A percentile compares a stretch with the other conserved stretches of the same genome.
Conservation (phyloP, 2,329 filamentous ascomycete genomes). For the Bimuria novae-zelandiae region DNA sequence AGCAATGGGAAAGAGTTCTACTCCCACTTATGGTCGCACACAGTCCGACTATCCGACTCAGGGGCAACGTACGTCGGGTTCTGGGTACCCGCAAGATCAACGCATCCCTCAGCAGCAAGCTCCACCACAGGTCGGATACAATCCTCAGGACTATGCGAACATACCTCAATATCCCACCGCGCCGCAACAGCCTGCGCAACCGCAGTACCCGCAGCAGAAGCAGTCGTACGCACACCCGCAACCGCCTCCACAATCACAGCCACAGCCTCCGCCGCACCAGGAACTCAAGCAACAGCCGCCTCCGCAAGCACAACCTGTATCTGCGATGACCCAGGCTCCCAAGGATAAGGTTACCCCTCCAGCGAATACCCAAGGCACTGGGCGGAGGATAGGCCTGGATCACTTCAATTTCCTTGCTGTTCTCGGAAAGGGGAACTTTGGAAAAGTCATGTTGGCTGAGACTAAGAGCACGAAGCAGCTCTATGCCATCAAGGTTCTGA, state of each 20-base stretch:
- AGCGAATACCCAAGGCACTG: slow-evolving; percentile 70
- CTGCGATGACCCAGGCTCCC: slow-evolving; percentile 37
- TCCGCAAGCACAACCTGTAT: slow-evolving; percentile 41
- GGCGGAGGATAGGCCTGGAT: slow-evolving; percentile 87
- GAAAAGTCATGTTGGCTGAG: slow-evolving; percentile 99
- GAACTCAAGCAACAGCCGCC: slow-evolving; percentile 45
- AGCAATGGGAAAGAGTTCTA: slow-evolving; percentile 50
- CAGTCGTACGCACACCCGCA: slow-evolving; percentile 38
- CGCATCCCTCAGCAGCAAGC: slow-evolving; percentile 50
- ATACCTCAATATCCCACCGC: slow-evolving; percentile 44
- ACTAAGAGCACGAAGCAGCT: slow-evolving; percentile 90
- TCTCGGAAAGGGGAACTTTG: slow-evolving; percentile 97
- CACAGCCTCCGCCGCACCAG: slow-evolving; percentile 53
- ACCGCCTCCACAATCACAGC: slow-evolving; percentile 56
- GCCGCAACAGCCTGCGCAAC: slow-evolving; percentile 40
- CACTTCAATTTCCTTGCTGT: slow-evolving; percentile 99
- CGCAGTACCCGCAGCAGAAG: slow-evolving; percentile 40
- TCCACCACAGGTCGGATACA: slow-evolving; percentile 67
- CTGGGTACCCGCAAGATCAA: slow-evolving; percentile 46
- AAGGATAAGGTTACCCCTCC: slow-evolving; percentile 67
- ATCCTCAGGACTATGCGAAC: slow-evolving; percentile 74
- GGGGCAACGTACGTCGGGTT: slow-evolving; percentile 37
- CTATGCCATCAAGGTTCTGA: slow-evolving; percentile 98
- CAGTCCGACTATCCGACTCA: slow-evolving; percentile 49
- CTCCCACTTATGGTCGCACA: slow-evolving; percentile 51